Percentiles rank a stretch among this genome's conserved stretches.
These are phyloP conservation scores for Phytophthora rubi DNA, from an alignment of 352 stramenopile genomes.

Conservation along the genomic window DNA sequence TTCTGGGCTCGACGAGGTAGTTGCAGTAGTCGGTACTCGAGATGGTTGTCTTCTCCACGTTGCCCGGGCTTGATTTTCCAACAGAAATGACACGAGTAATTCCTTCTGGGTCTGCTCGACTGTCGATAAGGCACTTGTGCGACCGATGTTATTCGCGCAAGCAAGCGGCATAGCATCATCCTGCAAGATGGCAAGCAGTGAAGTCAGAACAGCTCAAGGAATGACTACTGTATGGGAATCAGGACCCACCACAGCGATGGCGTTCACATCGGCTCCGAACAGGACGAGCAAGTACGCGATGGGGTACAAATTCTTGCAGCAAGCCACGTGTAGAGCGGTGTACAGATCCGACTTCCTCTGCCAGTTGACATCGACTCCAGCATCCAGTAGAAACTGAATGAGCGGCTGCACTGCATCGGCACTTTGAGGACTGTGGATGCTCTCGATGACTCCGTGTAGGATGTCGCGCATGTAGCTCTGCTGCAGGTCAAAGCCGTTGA, in stretches of 20 bases:
- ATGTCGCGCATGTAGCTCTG: slow-evolving; percentile 62
- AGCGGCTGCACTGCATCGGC: slow-evolving; percentile 59
- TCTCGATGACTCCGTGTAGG: slow-evolving; percentile 59
- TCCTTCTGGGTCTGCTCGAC: slow-evolving; percentile 33
- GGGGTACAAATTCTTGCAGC: slow-evolving; percentile 61
- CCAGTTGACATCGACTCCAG: slow-evolving; percentile 75
- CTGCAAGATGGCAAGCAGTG: slow-evolving; percentile 24
- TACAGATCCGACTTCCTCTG: slow-evolving; percentile 68
- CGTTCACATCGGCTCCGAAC: slow-evolving; percentile 78
- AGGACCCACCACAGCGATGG: slow-evolving; percentile 54
- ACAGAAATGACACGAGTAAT: slow-evolving; percentile 48
- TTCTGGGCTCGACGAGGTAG: neutral
- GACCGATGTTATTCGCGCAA: slow-evolving; percentile 46
- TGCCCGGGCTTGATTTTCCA: slow-evolving; percentile 50
- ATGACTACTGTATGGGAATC: neutral
- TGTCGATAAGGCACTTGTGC: slow-evolving; percentile 3
- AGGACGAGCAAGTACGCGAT: slow-evolving; percentile 71
- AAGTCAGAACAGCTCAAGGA: neutral
- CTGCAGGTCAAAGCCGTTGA: slow-evolving; percentile 69
- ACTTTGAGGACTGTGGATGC: slow-evolving; percentile 32
- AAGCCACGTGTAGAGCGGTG: slow-evolving; percentile 73
- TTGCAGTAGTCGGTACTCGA: neutral
- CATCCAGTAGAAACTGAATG: slow-evolving; percentile 65
- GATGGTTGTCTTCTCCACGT: slow-evolving; percentile 50
- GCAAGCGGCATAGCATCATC: slow-evolving; percentile 72